Base-by-base conservation (phyloP, 192 early-diverging fungal species). In the Backusella parvicylindrica region DNA sequence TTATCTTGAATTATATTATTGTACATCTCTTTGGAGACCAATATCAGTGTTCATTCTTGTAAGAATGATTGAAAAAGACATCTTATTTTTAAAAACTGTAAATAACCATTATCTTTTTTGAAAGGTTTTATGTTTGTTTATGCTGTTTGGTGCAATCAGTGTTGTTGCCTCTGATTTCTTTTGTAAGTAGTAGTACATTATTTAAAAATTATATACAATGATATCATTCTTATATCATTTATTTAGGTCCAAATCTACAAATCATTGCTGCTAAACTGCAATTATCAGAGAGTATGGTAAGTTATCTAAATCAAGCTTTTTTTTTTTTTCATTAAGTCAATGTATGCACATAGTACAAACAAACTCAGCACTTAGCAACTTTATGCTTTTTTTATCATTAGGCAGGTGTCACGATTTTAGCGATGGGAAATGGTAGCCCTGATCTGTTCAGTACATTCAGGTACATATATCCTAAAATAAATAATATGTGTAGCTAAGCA, bases 341-440 rank as follows among this genome's bases (percentile, higher is more conserved):
- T 47, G 26, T 15, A 43, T 41, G 15, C 6, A 6, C 18, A 43
- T 26, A 30, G 30, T 30, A 70, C 16, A 70, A 36, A 41, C 37
- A 15, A 68, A 35, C 43, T 47, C 43, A 47, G 43, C 12, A 38
- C 16, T 8, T 38, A 28, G 64, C 64, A 15, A 30, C 28, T 18
- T n/a, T n/a, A n/a, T n/a, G n/a, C n/a, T n/a, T n/a, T n/a, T 43
- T 16, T 70, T 28, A 70, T 53, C 26, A 60, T 50, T 77, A 82
- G 86, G 92, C 91, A 1, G 91, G 91, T 2, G 91, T 92, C 0
- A 90, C 91, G 13, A 84, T 94, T 77, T 79, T 94, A 18, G 93
- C 93, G 0, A 84, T 93, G 32, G 96, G 95, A 18, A 98, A 98
- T 84, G 97, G 95, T 30, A 92, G 93, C 1, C 94, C 95, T 6